A percentile compares a stretch with the other conserved stretches of the same genome.
Conservation (phyloP, 2,329 filamentous ascomycete genomes). For the Chaetothyriales sp. region DNA sequence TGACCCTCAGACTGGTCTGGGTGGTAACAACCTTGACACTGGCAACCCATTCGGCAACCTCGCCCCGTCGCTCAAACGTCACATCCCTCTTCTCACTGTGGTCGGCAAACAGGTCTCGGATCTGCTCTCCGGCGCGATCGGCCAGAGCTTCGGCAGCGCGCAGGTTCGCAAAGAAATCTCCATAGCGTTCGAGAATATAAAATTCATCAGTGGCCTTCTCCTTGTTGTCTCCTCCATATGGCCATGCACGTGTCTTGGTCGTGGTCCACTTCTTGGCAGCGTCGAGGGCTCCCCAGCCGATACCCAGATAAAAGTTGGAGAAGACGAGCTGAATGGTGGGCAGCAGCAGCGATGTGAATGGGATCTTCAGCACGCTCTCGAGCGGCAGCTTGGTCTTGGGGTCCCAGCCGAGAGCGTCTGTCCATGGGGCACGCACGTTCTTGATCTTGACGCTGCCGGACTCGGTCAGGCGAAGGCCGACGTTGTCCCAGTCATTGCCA, state of each 20-base stretch:
- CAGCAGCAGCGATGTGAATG: constrained; percentile 43
- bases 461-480: constrained; percentile 48
- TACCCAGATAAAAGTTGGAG: constrained; percentile 50
- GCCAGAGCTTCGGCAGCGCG: constrained; percentile 44
- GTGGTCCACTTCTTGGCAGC: constrained; percentile 43
- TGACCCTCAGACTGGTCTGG: constrained; percentile 43
- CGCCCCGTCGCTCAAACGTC: constrained; percentile 39
- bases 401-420: constrained; percentile 48
- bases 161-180: constrained; percentile 48
- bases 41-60: constrained; percentile 47
- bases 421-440: constrained; percentile 42
- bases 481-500: constrained; percentile 47
- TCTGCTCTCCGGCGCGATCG: constrained; percentile 38
- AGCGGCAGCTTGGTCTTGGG: constrained; percentile 35
- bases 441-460: constrained; percentile 48
- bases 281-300: constrained; percentile 43
- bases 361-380: constrained; percentile 35
- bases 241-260: constrained; percentile 46
- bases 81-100: constrained; percentile 31
- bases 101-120: constrained; percentile 33
- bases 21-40: constrained; percentile 49
- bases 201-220: constrained; percentile 45
- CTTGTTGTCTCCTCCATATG: constrained; percentile 48
- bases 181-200: constrained; percentile 50
- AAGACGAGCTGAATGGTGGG: constrained; percentile 53